Evolutionary conservation across 495 filamentous ascomycete genomes (phyloP), one percentile per base, ranked within the genome.

Genomic region (Chaetomium tenue): DNA sequence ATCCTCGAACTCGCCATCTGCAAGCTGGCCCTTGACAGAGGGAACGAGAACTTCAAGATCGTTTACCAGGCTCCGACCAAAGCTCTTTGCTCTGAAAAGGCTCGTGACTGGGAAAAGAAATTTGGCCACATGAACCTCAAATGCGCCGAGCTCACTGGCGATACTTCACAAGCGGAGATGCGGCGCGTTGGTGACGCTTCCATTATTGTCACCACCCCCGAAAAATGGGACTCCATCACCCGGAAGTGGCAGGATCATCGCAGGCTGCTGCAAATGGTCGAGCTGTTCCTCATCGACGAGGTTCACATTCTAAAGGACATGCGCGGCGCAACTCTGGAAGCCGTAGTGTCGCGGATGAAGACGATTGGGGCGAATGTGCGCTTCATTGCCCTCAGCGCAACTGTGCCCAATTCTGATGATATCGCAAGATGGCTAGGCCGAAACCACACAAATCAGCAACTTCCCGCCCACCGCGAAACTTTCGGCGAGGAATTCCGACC

Each of bases 221-320:
- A 98, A 75, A 98, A 98, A 73, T 98, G 94, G 94, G 94, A 98
- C 75, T 96, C 91, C 63, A 89, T 98, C 75, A 98, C 94, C 1
- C 84, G 94, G 37, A 94, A 92, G 74, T 98, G 94, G 94, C 88
- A 90, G 68, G 94, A 98, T 68, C 91, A 98, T 70, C 81, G 82
- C 55, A 90, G 83, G 67, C 78, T 98, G 25, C 86, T 98, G 76
- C 85, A 91, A 66, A 78, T 97, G 66, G 87, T 98, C 28, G 91
- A 91, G 69, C 77, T 98, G 0, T 96, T 97, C 61, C 83, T 98
- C 22, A 95, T 98, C 66, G 94, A 98, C 70, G 94, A 98, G 70
- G 93, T 98, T 0, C 94, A 98, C 71, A 93, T 97, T 44, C 82
- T 98, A 56, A 96, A 93, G 68, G 94, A 98, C 63, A 77, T 83